Base-by-base conservation (phyloP, 148 eudicot genomes). In the Pouteria glomerata region DNA sequence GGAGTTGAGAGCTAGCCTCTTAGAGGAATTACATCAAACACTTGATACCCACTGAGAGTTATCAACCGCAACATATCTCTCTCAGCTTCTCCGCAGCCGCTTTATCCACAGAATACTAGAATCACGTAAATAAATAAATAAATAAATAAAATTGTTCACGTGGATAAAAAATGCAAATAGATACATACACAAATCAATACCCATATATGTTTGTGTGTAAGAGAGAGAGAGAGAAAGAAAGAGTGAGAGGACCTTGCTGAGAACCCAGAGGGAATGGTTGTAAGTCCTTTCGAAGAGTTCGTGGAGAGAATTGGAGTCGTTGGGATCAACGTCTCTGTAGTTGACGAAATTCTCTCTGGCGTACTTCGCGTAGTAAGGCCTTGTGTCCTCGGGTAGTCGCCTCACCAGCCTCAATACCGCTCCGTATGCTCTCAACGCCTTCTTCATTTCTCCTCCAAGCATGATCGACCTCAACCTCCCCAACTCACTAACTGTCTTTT, bases 321-420 rank as follows among this genome's bases (percentile, higher is more conserved):
- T 51, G 19, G 86, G 73, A 15, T 90, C 96, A 24, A 85, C 80
- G 29, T 88, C 90, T 59, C 96, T 60, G 78, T 85, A 93, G 39
- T 93, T 93, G 51, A 93, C 97, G 87, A 93, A 93, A 77, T 90
- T 93, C 79, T 93, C 98, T 52, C 98, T 81, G 24, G 90, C 97
- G 72, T 85, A 93, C 52, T 90, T 93, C 69, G 98, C 87, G 76
- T 90, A 93, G 72, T 93, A 93, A 41, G 83, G 73, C 21, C 92
- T 77, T 1, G 89, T 81, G 74, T 93, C 97, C 75, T 76, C 67
- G 1, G 95, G 92, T 16, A 93, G 89, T 29, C 89, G 88, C 74
- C 87, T 78, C 50, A 93, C 85, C 53, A 93, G 78, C 77, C 98
- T 71, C 45, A 93, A 82, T 5, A 93, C 94, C 61, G 84, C 94